phyloP scores from a whole-genome alignment of 208 protist species.

The Crithidia brevicula region DNA sequence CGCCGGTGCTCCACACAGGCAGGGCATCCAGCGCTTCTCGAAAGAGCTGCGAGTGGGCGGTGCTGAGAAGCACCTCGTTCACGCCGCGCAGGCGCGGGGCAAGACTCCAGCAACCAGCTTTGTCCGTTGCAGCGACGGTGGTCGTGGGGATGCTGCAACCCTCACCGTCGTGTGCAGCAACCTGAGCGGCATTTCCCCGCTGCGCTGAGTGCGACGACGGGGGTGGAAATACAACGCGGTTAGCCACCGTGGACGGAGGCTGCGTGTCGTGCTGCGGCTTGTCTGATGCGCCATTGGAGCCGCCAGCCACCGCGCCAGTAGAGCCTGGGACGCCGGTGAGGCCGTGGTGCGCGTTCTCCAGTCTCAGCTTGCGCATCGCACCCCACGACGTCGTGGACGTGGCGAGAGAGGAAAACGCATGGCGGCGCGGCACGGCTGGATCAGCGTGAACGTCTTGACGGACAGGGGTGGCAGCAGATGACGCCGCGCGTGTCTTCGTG shows the following conservation, averaged over 20 bases:
- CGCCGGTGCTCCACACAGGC: slow-evolving; percentile 18
- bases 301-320: not conserved
- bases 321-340: not conserved
- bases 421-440: too few relatives aligned
- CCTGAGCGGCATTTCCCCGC: not conserved
- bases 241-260: not conserved
- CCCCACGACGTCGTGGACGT: slow-evolving; percentile 3
- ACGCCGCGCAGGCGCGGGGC: slow-evolving; percentile 37
- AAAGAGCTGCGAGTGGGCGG: not conserved
- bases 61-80: slow-evolving; percentile 33
- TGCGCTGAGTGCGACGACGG: not conserved
- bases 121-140: not conserved
- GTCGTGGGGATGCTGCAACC: not conserved
- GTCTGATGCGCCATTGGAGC: not conserved
- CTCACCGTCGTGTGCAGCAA: not conserved
- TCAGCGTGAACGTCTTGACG: not conserved
- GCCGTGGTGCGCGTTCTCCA: not conserved
- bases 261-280: not conserved
- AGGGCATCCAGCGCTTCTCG: slow-evolving; percentile 17
- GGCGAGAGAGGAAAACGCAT: not conserved
- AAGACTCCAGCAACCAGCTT: slow-evolving; percentile 18
- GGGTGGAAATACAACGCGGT: not conserved
- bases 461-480: not conserved
- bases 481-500: not conserved
- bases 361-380: slow-evolving; percentile 17